A percentile compares a stretch with the other conserved stretches of the same genome.
phyloP scores from a whole-genome alignment of 2,329 filamentous ascomycete species.

The Juglanconis sp. region DNA sequence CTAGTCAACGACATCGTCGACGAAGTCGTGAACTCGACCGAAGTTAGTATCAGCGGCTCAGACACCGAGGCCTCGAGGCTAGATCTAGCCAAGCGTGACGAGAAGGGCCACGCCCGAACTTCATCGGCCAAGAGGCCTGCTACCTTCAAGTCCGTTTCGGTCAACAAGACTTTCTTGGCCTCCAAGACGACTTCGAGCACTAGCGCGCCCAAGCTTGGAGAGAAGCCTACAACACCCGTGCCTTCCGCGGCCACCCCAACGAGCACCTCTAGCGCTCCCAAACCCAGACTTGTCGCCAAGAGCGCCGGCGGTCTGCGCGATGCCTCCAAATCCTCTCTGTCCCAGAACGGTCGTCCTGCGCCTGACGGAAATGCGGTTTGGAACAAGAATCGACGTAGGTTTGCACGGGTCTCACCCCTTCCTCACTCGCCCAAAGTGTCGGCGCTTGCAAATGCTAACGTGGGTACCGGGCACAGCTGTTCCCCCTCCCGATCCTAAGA shows the following conservation, averaged over 20 bases:
- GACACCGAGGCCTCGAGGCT: constrained; percentile 70
- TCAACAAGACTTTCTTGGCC: constrained; percentile 80
- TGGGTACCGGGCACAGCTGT: constrained; percentile 42
- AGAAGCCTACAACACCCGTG: constrained; percentile 47
- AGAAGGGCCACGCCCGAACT: constrained; percentile 57
- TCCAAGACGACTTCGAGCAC: constrained; percentile 56
- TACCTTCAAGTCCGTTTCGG: constrained; percentile 80
- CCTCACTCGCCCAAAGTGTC: background rate
- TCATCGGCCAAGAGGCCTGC: constrained; percentile 69
- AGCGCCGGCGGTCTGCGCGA: constrained; percentile 60
- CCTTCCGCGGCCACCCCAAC: constrained; percentile 40
- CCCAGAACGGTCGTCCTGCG: constrained; percentile 42
- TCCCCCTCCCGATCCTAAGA: constrained; percentile 69
- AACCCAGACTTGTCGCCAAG: constrained; percentile 74
- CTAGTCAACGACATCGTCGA: constrained; percentile 56
- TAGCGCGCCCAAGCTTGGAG: constrained; percentile 45
- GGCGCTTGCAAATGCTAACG: constrained; percentile 4
- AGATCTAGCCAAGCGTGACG: constrained; percentile 51
- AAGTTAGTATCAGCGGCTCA: constrained; percentile 68
- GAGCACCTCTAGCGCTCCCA: constrained; percentile 47
- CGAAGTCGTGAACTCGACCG: constrained; percentile 58
- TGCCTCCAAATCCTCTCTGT: constrained; percentile 41
- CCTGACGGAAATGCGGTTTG: constrained; percentile 75
- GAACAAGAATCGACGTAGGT: constrained; percentile 84
- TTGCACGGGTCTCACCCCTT: background rate